Percentiles rank a stretch among this genome's conserved stretches.
phyloP scores from a whole-genome alignment of 176 grass and related monocot species.

The Avena sativa region DNA sequence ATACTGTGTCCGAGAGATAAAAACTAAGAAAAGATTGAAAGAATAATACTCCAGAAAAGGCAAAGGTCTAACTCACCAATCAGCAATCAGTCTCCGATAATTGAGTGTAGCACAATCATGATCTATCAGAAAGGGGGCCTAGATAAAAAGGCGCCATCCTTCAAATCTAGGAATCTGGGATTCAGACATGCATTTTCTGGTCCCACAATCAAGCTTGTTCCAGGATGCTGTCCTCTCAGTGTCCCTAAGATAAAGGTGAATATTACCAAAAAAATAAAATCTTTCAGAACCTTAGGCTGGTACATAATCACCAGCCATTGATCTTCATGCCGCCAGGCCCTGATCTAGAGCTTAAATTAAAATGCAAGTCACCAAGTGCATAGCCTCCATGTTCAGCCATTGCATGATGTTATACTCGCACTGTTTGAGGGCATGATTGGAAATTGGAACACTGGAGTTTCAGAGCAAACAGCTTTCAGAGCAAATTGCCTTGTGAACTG shows the following conservation, averaged over 20 bases:
- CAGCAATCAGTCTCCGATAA: not conserved
- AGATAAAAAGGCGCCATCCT: constrained; percentile 22
- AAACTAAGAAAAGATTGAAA: not conserved
- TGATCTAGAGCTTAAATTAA: not conserved
- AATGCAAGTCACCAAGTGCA: not conserved
- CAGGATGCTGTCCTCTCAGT: constrained; percentile 28
- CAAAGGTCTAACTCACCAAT: not conserved
- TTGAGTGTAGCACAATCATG: constrained; percentile 43
- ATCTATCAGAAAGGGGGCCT: constrained; percentile 39
- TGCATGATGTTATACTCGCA: not conserved
- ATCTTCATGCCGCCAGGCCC: not conserved
- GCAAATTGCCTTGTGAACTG: constrained; percentile 1
- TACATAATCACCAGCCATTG: not conserved
- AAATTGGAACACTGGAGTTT: not conserved
- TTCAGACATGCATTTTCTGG: constrained; percentile 21
- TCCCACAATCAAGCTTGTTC: constrained; percentile 41
- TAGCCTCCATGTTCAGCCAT: not conserved
- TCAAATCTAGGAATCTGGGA: constrained; percentile 38
- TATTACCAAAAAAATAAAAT: not conserved
- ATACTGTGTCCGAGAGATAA: not conserved
- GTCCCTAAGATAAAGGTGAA: constrained; percentile 31
- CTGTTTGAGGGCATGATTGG: not conserved
- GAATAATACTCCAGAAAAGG: not conserved
- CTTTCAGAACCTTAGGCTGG: constrained; percentile 14
- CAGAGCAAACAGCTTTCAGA: not conserved